Conservation (phyloP, 108 stramenopile species). For the Asterionellopsis glacialis region DNA sequence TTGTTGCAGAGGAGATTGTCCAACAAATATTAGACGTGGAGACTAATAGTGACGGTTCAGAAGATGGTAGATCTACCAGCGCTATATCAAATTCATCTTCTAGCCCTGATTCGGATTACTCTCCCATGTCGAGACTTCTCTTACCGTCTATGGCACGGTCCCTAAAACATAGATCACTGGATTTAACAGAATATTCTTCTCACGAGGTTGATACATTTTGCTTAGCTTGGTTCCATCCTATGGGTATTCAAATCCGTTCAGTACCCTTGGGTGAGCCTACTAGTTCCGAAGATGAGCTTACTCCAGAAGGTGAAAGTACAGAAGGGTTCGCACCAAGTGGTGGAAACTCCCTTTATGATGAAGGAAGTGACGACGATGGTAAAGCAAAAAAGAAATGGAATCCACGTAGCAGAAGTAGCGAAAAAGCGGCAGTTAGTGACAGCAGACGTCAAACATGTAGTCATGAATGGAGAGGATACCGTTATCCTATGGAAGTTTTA, state of each 20-base stretch:
- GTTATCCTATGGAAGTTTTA: slow-evolving; percentile 56
- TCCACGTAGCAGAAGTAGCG: no score
- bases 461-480: slow-evolving; percentile 65
- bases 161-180: background rate
- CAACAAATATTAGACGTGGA: slow-evolving; percentile 6
- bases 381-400: background rate
- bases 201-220: slow-evolving; percentile 60
- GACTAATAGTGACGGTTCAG: background rate
- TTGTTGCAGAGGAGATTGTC: slow-evolving; percentile 18
- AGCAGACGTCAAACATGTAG: background rate
- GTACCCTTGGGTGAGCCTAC: slow-evolving; percentile 17
- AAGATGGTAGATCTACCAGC: background rate
- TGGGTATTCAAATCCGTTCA: slow-evolving; percentile 50
- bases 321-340: no score
- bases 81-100: background rate
- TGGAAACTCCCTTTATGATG: background rate
- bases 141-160: slow-evolving; percentile 1
- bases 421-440: background rate
- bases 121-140: slow-evolving; percentile 43
- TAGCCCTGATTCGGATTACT: slow-evolving; percentile 23
- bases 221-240: slow-evolving; percentile 75
- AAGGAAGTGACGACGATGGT: background rate
- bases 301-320: no score
- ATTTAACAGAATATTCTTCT: background rate
- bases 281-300: background rate